Evolutionary conservation across 805 yeast genomes (phyloP).

Genomic region (Barnettozyma wickerhamii): DNA sequence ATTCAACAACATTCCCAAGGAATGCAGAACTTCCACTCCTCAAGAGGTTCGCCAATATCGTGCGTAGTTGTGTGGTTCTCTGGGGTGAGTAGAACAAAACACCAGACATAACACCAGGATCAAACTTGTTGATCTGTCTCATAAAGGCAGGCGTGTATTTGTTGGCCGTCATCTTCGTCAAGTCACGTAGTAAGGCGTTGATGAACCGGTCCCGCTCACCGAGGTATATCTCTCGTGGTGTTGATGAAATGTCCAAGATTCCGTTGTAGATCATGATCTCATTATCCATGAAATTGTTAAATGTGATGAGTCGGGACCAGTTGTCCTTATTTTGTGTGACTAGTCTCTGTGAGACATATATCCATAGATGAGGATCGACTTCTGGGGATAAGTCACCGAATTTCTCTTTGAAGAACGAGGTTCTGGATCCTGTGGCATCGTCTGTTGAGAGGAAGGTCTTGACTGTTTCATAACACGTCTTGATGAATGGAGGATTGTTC

Average conservation of each 20-base stretch:
- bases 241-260: constrained; percentile 19
- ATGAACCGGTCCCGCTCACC: constrained; percentile 18
- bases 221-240: constrained; percentile 15
- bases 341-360: constrained; percentile 14
- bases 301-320: constrained; percentile 22
- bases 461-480: constrained; percentile 4
- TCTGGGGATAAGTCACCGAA: constrained; percentile 17
- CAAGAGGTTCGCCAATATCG: constrained; percentile 15
- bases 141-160: constrained; percentile 17
- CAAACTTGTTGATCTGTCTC: constrained; percentile 17
- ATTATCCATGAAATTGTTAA: constrained; percentile 20
- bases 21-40: constrained; percentile 9
- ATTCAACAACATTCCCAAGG: constrained; percentile 16
- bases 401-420: constrained; percentile 10
- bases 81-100: not conserved
- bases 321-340: constrained; percentile 16
- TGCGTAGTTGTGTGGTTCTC: constrained; percentile 4
- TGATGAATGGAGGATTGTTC: constrained; percentile 9
- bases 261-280: constrained; percentile 18
- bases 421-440: not conserved
- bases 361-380: constrained; percentile 21
- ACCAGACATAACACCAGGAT: constrained; percentile 9
- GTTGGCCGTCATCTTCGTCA: constrained; percentile 11
- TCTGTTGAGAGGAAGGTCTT: constrained; percentile 2
- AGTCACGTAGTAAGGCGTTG: constrained; percentile 13